A percentile compares a stretch with the other conserved stretches of the same genome.
These are phyloP conservation scores for Diplocarpon mali DNA, from an alignment of 2,329 filamentous ascomycete genomes.

Conservation along the genomic window DNA sequence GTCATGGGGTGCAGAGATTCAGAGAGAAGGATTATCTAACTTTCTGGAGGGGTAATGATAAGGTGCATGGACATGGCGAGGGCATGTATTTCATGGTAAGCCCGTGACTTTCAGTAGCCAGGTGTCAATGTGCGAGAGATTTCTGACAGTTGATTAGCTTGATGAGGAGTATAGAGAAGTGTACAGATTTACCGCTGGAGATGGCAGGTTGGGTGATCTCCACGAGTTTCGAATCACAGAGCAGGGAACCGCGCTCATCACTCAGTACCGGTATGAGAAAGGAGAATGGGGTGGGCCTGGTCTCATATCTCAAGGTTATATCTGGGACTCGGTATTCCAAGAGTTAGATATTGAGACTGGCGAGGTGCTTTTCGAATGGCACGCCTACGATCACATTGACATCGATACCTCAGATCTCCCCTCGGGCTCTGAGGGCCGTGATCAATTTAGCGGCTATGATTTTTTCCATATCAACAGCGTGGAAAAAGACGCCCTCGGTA, in stretches of 20 bases:
- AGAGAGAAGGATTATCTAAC: conserved; percentile 35
- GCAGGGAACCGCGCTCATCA: conserved; percentile 32
- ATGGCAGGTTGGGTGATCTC: conserved; percentile 30
- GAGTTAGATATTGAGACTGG: conserved; percentile 40
- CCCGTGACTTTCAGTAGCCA: neutral
- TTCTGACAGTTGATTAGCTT: conserved; percentile 9
- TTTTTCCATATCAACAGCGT: conserved; percentile 27
- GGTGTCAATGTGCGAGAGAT: neutral
- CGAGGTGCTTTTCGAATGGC: conserved; percentile 39
- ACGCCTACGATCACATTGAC: conserved; percentile 21
- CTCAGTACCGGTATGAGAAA: conserved; percentile 30
- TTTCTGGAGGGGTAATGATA: conserved; percentile 37
- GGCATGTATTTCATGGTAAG: conserved; percentile 6
- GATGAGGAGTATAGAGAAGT: conserved; percentile 26
- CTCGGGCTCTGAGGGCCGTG: neutral
- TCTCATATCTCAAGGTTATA: conserved; percentile 26
- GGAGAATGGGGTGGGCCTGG: conserved; percentile 21
- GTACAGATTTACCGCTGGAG: conserved; percentile 28
- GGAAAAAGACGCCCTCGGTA: conserved; percentile 30
- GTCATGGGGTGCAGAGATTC: conserved; percentile 28
- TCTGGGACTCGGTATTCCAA: conserved; percentile 34
- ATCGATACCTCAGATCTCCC: conserved; percentile 5
- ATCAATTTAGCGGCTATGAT: conserved; percentile 24
- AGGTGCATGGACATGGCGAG: conserved; percentile 1
- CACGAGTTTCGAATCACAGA: conserved; percentile 35